Evolutionary conservation across 23 red algal species (phyloP), one percentile per base, ranked within the genome.

Genomic region (Gracilariopsis chorda): DNA sequence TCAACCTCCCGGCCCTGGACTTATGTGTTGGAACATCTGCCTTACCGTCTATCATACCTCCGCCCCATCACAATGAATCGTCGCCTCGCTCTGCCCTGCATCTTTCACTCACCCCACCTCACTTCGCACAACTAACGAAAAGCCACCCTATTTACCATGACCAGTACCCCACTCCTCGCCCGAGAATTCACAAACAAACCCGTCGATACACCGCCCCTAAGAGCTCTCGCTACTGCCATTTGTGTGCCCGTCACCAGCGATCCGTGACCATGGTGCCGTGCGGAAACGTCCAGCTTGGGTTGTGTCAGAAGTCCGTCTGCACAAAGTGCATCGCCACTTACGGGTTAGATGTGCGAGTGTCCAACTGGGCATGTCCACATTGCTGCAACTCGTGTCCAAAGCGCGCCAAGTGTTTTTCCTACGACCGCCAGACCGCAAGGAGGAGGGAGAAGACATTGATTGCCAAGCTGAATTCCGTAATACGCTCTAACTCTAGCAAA

Each of bases 251-350:
- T 10, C 84, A 88, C 68, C 37, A 59, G 70, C 63, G 84, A 17
- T 77, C 64, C 32, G 84, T 88, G 58, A 8, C 43, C 12, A 75
- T 88, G 84, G 48, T 88, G 0, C 37, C 84, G 16, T 88, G 84
- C 57, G 70, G 84, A 23, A 88, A 88, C 61, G 51, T 88, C n/a
- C 7, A 32, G 5, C 68, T 42, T 7, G 70, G 70, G 21, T 48
- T 78, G 25, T 88, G 84, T 35, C 84, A 88, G 46, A 88, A 88
- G 64, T 75, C 64, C 12, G 84, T 88, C 25, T 88, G 84, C 65
- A 36, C 23, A 19, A 75, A 78, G 48, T 88, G 84, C 35, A 77
- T 88, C 35, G 51, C 48, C 11, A 47, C 49, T 7, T 88, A 88
- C 19, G 68, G 4, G 29, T 51, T 77, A 21, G 21, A 41, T 21